Evolutionary conservation across 257 asterid genomes (phyloP).

Genomic region (Fraxinus cuspidata): DNA sequence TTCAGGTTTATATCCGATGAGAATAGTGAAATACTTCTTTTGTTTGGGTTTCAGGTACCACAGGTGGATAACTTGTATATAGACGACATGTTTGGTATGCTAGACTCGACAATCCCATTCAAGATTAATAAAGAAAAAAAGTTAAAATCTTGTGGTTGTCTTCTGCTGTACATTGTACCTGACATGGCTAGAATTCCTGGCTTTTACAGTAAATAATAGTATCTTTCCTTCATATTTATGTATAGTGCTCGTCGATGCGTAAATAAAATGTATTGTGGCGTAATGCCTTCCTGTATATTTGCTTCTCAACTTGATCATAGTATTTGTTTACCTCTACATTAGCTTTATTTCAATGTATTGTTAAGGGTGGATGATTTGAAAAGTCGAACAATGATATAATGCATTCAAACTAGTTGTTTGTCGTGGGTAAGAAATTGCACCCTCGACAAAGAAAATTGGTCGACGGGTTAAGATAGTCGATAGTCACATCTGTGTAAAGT

Average conservation of each 20-base stretch:
- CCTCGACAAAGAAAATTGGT: too few relatives aligned
- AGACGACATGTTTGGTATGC: not conserved
- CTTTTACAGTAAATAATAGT: constrained; percentile 14
- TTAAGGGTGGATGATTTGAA: not conserved
- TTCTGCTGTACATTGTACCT: not conserved
- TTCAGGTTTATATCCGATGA: not conserved
- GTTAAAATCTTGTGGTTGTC: not conserved
- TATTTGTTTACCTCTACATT: not conserved
- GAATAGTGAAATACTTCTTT: not conserved
- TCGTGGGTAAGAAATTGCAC: too few relatives aligned
- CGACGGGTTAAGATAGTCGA: too few relatives aligned
- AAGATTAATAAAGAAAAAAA: too few relatives aligned
- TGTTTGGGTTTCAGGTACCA: constrained; percentile 26
- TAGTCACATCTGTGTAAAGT: too few relatives aligned
- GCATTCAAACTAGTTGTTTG: too few relatives aligned
- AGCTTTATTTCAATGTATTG: not conserved
- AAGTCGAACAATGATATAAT: not conserved
- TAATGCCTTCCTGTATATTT: not conserved
- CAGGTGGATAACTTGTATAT: constrained; percentile 34
- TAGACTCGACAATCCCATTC: too few relatives aligned
- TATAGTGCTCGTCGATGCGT: constrained; percentile 30
- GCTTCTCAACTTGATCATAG: not conserved
- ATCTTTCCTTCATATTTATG: constrained; percentile 10
- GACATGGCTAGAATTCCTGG: constrained; percentile 14
- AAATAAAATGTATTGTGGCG: constrained; percentile 24